Base-by-base conservation (phyloP, 495 filamentous ascomycete genomes). In the Hyaloscypha hepaticicola region DNA sequence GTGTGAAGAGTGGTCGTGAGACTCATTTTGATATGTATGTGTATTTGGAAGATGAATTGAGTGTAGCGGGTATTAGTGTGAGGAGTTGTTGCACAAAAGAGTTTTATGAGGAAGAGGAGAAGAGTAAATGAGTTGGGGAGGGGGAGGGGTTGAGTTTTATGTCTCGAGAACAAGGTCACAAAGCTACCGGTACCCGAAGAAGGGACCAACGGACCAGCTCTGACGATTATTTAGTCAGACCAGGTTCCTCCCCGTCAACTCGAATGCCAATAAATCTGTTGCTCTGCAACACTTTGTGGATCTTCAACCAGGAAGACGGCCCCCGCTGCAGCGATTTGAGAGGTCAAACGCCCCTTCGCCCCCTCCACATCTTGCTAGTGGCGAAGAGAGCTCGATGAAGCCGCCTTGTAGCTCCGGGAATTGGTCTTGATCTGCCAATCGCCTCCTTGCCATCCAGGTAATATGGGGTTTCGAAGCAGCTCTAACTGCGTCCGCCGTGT, bases 1-100 rank as follows among this genome's bases (percentile, higher is more conserved):
- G 90, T 91, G 75, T 86, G 83, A 61, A 93, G 78, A 60, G 85
- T 77, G 22, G 78, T 16, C 1, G 38, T 70, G 25, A 77, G 81
- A 41, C 83, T 72, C 76, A 84, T 76, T 80, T 82, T 85, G 70
- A 65, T n/a, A n/a, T n/a, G n/a, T n/a, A 77, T 70, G 61, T 61
- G 22, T 11, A 66, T 12, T 51, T 45, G 51, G n/a, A 16, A 55
- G 41, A 19, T 63, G 31, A 12, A n/a, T 22, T 58, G 63, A 50
- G n/a, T 53, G n/a, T 28, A 61, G 56, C 26, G n/a, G 51, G 49
- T 45, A 28, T 45, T 34, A 29, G 27, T 25, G 16, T 29, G 28
- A 51, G n/a, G 51, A 9, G 22, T 52, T 58, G 19, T 11, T 45
- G 26, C n/a, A 56, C 57, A 49, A 41, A 38, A 48, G 48, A 25